Conservation (phyloP, 805 yeast species). For the Grigorovia jiainica region DNA sequence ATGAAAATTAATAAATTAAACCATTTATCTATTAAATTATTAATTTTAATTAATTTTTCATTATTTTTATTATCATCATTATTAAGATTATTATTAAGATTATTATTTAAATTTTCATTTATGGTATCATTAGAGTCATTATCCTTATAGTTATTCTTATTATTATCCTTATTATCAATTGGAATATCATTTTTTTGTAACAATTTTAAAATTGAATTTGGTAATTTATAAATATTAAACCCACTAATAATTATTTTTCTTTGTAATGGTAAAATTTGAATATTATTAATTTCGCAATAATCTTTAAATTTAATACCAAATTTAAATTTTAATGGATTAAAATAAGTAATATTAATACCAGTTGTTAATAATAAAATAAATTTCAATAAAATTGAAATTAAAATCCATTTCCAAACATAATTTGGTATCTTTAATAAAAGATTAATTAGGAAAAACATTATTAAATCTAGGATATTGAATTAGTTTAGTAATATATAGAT, state of each 20-base stretch:
- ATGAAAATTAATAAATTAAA: not conserved
- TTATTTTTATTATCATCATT: too few species aligned
- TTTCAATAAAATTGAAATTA: not conserved
- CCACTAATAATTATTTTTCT: conserved; percentile 11
- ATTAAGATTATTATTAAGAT: too few species aligned
- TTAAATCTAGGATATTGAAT: too few species aligned
- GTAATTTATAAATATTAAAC: conserved; percentile 1
- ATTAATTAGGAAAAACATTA: not conserved
- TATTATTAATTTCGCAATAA: conserved; percentile 8
- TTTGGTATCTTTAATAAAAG: not conserved
- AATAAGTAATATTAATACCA: conserved; percentile 12
- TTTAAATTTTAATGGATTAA: conserved; percentile 17
- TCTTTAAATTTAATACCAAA: conserved; percentile 9
- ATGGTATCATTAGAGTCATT: not conserved
- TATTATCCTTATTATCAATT: not conserved
- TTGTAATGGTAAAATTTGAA: conserved; percentile 14
- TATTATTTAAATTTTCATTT: too few species aligned
- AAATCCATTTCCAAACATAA: conserved; percentile 1
- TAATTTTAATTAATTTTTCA: too few species aligned
- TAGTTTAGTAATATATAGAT: too few species aligned
- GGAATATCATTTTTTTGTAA: not conserved
- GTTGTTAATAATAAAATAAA: not conserved
- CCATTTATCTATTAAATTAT: not conserved
- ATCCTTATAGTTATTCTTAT: not conserved
- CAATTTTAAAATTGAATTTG: not conserved